Percentiles rank a stretch among this genome's conserved stretches.
Evolutionary conservation across 805 yeast species (phyloP).

Genomic region (Martiniozyma abietophila): DNA sequence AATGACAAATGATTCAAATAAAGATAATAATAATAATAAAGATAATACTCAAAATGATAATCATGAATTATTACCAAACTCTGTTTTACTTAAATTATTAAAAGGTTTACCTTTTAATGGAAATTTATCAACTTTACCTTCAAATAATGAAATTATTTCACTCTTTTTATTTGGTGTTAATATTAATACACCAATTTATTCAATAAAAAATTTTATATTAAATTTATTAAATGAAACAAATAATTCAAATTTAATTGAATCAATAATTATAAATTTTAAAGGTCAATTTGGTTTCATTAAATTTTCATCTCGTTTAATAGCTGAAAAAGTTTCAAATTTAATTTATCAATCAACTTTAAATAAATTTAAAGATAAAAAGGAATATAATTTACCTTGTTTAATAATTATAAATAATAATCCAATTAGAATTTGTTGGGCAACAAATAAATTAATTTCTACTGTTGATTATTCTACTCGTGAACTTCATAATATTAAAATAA

Average conservation of each 20-base stretch:
- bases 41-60: constrained; percentile 14
- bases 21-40: constrained; percentile 6
- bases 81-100: constrained; percentile 43
- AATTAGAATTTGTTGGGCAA: constrained; percentile 47
- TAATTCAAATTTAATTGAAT: constrained; percentile 25
- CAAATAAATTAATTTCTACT: constrained; percentile 24
- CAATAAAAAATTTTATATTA: constrained; percentile 41
- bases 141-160: constrained; percentile 36
- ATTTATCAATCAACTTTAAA: constrained; percentile 5
- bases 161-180: constrained; percentile 72
- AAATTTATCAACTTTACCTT: constrained; percentile 32
- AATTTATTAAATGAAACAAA: constrained; percentile 16
- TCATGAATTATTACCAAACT: constrained; percentile 17
- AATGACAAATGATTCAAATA: constrained; percentile 6
- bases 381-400: constrained; percentile 22
- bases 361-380: constrained; percentile 5
- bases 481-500: constrained; percentile 36
- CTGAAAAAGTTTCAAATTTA: constrained; percentile 35
- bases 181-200: constrained; percentile 56
- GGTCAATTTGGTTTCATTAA: constrained; percentile 58
- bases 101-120: constrained; percentile 64
- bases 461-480: constrained; percentile 37
- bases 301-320: constrained; percentile 39
- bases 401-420: constrained; percentile 33
- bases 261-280: constrained; percentile 42